Evolutionary conservation across 1,284 basidiomycete genomes (phyloP), one percentile per base, ranked within the genome.

Genomic region (Exobasidium rhododendri): DNA sequence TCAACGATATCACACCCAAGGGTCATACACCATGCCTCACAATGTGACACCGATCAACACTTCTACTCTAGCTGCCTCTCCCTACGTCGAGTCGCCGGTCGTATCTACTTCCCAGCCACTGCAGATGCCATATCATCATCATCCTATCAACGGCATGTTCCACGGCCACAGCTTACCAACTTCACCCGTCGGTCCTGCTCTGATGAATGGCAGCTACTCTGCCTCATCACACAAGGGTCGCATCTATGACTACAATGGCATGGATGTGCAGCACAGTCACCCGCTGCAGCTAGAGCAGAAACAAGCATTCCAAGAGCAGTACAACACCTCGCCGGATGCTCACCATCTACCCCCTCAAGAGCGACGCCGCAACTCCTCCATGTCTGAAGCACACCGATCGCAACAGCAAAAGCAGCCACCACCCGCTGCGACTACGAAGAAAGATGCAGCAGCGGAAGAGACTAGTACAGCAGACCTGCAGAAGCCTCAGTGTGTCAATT

Each of bases 401-500:
- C 47, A 28, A 50, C 47, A 50, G 4, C 20, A 50, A 3, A 28
- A 50, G 13, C 4, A 24, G 4, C 47, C n/a, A 17, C n/a, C n/a
- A n/a, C n/a, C n/a, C n/a, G n/a, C n/a, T n/a, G n/a, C n/a, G n/a
- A 24, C 56, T 0, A 43, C 44, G 20, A 14, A 44, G 26, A 28
- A 49, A 20, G 35, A 57, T 11, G 40, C n/a, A 4, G 20, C n/a
- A 7, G 40, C 22, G 14, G 13, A 24, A 26, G 40, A 57, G 59
- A 61, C 3, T 29, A n/a, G n/a, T n/a, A n/a, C n/a, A n/a, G n/a
- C n/a, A n/a, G n/a, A n/a, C n/a, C n/a, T n/a, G n/a, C 30, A 29
- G 5, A 50, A 50, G 29, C 67, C 68, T 11, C 61, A 68, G 26
- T 78, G 76, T 64, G 73, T 73, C 60, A 78, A 78, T 55, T 78